These are phyloP conservation scores for Aplosporella prunicola DNA, from an alignment of 2,329 filamentous ascomycete genomes.

Conservation along the genomic window DNA sequence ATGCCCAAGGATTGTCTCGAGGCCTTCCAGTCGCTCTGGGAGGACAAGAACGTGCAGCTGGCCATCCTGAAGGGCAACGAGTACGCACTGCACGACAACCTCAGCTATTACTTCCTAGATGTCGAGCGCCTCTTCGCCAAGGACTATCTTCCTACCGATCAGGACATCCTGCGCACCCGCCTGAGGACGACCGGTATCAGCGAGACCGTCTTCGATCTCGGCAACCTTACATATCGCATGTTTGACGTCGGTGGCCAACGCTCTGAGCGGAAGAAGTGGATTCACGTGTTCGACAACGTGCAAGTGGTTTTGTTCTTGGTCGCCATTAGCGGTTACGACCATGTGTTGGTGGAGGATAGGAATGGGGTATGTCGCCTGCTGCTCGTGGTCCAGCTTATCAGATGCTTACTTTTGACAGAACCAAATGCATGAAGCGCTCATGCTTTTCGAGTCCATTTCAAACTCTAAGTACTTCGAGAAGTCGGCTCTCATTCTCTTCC, in stretches of 20 bases:
- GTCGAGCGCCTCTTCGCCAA: conserved; percentile 53
- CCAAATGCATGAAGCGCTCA: conserved; percentile 47
- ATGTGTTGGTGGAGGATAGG: conserved; percentile 91
- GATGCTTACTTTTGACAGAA: conserved; percentile 29
- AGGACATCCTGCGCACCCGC: conserved; percentile 85
- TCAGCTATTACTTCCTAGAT: conserved; percentile 82
- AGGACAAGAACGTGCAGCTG: conserved; percentile 69
- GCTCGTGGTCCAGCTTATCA: background rate
- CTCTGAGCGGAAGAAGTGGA: conserved; percentile 95
- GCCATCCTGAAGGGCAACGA: conserved; percentile 94
- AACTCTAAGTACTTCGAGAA: conserved; percentile 45
- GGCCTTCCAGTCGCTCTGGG: conserved; percentile 79
- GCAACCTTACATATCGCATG: conserved; percentile 91
- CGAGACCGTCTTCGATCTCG: conserved; percentile 86
- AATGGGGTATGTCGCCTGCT: conserved; percentile 61
- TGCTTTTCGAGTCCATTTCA: conserved; percentile 45
- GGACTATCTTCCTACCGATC: conserved; percentile 81
- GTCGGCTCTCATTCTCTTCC: conserved; percentile 42
- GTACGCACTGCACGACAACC: conserved; percentile 90
- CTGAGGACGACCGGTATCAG: conserved; percentile 91
- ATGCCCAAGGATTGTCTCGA: conserved; percentile 69
- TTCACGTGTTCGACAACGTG: conserved; percentile 91
- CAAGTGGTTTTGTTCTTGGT: conserved; percentile 89
- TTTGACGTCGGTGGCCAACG: conserved; percentile 89
- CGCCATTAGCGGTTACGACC: conserved; percentile 92